Percentiles rank a stretch among this genome's conserved stretches.
Conservation (phyloP, 371 early-diverging fungal species). For the Nosema muscidifuracis region DNA sequence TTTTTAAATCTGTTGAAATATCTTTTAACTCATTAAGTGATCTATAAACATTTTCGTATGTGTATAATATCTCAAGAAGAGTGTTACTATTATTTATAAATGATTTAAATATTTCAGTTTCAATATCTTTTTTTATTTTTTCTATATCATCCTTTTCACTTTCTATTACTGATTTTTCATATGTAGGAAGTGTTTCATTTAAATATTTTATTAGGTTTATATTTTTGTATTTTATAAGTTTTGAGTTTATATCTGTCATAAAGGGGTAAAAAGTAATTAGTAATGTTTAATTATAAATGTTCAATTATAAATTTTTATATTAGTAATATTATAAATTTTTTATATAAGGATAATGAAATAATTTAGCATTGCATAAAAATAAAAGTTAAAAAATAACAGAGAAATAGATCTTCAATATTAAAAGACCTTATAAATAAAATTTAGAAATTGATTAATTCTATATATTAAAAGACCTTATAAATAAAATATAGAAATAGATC, state of each 20-base stretch:
- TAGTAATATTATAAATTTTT: no score
- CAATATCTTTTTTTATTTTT: conserved; percentile 20
- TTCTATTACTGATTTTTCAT: conserved; percentile 18
- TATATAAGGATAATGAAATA: no score
- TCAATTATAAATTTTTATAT: no score
- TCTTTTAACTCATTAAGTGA: conserved; percentile 8
- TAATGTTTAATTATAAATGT: no score
- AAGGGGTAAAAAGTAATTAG: not conserved
- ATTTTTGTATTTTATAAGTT: conserved; percentile 18
- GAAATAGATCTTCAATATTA: no score
- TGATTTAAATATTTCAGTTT: conserved; percentile 22
- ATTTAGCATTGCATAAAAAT: no score
- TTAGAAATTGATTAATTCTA: no score
- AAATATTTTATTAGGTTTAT: conserved; percentile 10
- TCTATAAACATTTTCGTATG: conserved; percentile 22
- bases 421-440: no score
- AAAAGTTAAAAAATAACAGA: no score
- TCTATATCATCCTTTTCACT: conserved; percentile 10
- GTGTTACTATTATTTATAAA: conserved; percentile 21
- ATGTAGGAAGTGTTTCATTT: conserved; percentile 12
- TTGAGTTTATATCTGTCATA: conserved; percentile 12
- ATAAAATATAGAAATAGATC: no score
- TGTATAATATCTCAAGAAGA: conserved; percentile 13
- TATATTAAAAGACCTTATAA: no score
- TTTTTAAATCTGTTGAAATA: not conserved